A percentile compares a stretch with the other conserved stretches of the same genome.
phyloP scores from a whole-genome alignment of 2,329 filamentous ascomycete species.

The Clarireedia sp. region DNA sequence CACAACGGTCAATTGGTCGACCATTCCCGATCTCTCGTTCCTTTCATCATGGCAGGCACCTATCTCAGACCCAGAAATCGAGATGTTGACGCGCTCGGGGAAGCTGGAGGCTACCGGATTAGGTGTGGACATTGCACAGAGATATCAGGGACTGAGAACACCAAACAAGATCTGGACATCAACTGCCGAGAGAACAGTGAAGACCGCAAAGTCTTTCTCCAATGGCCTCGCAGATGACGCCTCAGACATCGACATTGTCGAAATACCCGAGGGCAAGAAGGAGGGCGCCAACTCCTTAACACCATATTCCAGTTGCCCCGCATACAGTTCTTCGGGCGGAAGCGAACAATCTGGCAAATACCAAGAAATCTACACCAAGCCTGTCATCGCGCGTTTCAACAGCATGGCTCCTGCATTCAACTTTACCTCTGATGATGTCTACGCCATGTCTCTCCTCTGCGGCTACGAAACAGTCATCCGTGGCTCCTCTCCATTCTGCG shows the following conservation, averaged over 20 bases:
- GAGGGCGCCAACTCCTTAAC: constrained; percentile 45
- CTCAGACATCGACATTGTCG: constrained; percentile 36
- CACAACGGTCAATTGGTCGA: constrained; percentile 39
- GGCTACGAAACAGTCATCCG: constrained; percentile 44
- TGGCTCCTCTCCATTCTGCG: constrained; percentile 40
- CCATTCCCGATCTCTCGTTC: constrained; percentile 21
- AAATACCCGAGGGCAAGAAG: constrained; percentile 39
- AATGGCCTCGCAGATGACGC: constrained; percentile 37
- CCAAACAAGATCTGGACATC: constrained; percentile 44
- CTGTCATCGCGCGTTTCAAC: constrained; percentile 41
- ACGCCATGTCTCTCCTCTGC: constrained; percentile 43
- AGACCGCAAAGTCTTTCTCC: constrained; percentile 41
- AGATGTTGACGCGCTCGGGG: constrained; percentile 22
- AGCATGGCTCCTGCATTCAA: constrained; percentile 41
- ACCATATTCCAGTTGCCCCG: constrained; percentile 44
- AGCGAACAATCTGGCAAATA: constrained; percentile 36
- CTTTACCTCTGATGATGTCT: constrained; percentile 43
- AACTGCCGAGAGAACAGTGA: constrained; percentile 43
- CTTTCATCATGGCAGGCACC: constrained; percentile 23
- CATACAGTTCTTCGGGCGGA: constrained; percentile 41
- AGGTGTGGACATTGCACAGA: constrained; percentile 24
- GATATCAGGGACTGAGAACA: constrained; percentile 32
- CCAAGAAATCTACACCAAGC: constrained; percentile 39
- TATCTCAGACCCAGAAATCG: constrained; percentile 22
- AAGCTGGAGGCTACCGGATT: constrained; percentile 23